These are phyloP conservation scores for Chalciporus sphaerocephalus DNA, from an alignment of 768 basidiomycete genomes.

Conservation along the genomic window DNA sequence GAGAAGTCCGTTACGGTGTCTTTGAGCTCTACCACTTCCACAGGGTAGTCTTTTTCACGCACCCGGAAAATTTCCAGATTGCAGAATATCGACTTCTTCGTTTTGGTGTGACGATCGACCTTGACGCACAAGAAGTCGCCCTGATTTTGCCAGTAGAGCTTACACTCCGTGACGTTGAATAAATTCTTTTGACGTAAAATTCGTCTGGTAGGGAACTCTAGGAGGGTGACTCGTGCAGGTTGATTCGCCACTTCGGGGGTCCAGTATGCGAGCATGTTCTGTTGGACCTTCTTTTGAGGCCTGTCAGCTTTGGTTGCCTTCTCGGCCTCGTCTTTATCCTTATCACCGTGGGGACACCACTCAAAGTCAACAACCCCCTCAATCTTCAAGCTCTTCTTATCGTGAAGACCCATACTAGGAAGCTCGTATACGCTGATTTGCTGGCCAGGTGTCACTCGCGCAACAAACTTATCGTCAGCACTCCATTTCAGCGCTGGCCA, in stretches of 20 bases:
- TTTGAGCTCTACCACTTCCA: slow-evolving; percentile 96
- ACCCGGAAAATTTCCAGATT: slow-evolving; percentile 97
- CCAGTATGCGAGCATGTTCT: slow-evolving; percentile 97
- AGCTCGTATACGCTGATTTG: slow-evolving; percentile 97
- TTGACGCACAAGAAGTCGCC: slow-evolving; percentile 98
- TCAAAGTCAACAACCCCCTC: slow-evolving; percentile 98
- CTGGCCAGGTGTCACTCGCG: slow-evolving; percentile 80
- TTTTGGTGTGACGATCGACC: slow-evolving; percentile 97
- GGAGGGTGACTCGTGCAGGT: slow-evolving; percentile 92
- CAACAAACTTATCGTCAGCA: slow-evolving; percentile 92
- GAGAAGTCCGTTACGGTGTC: slow-evolving; percentile 95
- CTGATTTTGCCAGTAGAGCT: slow-evolving; percentile 97
- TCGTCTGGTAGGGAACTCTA: slow-evolving; percentile 80
- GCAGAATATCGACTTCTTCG: slow-evolving; percentile 96
- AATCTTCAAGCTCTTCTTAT: slow-evolving; percentile 95
- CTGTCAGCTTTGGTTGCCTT: slow-evolving; percentile 39
- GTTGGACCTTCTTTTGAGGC: slow-evolving; percentile 59
- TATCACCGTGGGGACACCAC: slow-evolving; percentile 93
- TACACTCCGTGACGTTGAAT: slow-evolving; percentile 98
- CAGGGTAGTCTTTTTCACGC: slow-evolving; percentile 95
- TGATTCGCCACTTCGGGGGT: slow-evolving; percentile 95
- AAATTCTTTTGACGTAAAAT: slow-evolving; percentile 92
- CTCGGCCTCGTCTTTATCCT: slow-evolving; percentile 72
- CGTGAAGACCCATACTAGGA: slow-evolving; percentile 89
- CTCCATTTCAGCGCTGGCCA: slow-evolving; percentile 99